Conservation (phyloP, 192 early-diverging fungal genomes). For the Phlyctochytrium arcticum region DNA sequence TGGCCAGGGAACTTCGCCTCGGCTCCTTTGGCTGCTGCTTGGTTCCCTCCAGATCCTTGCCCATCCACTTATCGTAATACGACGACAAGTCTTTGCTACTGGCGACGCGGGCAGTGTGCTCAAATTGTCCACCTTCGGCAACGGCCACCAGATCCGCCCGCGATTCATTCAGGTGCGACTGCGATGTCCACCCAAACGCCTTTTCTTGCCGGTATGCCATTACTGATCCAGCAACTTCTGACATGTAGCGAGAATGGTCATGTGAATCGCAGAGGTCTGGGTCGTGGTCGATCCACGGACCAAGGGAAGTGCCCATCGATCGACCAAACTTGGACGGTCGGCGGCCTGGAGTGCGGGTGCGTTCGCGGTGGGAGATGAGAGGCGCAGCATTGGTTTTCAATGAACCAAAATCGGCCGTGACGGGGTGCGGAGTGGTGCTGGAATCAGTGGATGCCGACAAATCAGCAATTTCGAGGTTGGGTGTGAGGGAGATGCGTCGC, state of each 20-base stretch:
- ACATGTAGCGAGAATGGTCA: conserved; percentile 8
- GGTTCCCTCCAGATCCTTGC: no score
- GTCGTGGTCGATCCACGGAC: conserved; percentile 22
- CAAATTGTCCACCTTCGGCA: conserved; percentile 8
- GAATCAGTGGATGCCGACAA: not conserved
- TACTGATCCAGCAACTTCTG: conserved; percentile 4
- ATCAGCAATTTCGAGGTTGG: conserved; percentile 1
- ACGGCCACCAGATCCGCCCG: conserved; percentile 5
- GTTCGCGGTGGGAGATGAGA: not conserved
- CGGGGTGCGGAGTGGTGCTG: not conserved
- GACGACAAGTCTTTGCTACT: no score
- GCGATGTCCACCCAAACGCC: conserved; percentile 17
- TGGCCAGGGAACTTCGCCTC: no score
- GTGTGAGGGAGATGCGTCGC: conserved; percentile 15
- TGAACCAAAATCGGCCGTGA: not conserved
- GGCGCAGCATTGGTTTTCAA: not conserved
- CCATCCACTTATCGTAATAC: no score
- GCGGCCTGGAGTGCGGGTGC: not conserved
- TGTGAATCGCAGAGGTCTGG: conserved; percentile 14
- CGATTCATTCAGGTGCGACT: not conserved
- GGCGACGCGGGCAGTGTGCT: no score
- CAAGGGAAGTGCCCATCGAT: conserved; percentile 16
- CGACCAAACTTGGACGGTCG: not conserved
- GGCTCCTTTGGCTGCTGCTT: no score
- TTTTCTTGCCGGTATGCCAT: conserved; percentile 4